Conservation (phyloP, 164 flowering plant genomes). For the Vitis labrusca region DNA sequence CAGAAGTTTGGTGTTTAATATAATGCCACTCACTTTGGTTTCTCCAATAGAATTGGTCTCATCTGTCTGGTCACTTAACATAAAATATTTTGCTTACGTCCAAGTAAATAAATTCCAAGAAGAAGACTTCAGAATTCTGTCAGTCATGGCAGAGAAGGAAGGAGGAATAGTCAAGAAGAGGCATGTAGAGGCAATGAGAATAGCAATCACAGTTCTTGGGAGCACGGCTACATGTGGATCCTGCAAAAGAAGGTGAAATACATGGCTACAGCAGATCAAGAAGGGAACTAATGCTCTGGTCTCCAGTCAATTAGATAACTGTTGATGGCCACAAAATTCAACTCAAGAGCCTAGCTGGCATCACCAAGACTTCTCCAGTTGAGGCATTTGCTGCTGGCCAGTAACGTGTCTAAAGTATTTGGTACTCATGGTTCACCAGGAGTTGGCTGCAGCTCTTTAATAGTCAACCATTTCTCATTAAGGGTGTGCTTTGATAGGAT, state of each 20-base stretch:
- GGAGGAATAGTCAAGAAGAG: slow-evolving; percentile 34
- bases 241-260: slow-evolving; percentile 28
- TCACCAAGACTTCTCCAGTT: slow-evolving; percentile 37
- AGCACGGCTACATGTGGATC: slow-evolving; percentile 41
- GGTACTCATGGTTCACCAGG: too few species aligned
- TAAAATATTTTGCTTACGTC: not conserved
- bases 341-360: slow-evolving; percentile 39
- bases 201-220: slow-evolving; percentile 25
- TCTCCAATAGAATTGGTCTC: slow-evolving; percentile 12
- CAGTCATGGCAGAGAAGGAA: slow-evolving; percentile 22
- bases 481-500: too few species aligned
- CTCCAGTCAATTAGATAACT: slow-evolving; percentile 28
- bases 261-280: slow-evolving; percentile 19
- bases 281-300: slow-evolving; percentile 47
- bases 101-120: too few species aligned
- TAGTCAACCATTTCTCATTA: too few species aligned
- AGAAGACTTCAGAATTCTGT: too few species aligned
- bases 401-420: not conserved
- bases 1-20: slow-evolving; percentile 5
- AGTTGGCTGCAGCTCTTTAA: too few species aligned
- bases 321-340: slow-evolving; percentile 33
- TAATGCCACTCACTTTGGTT: slow-evolving; percentile 12
- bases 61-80: not conserved
- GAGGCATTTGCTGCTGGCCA: slow-evolving; percentile 36
- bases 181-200: slow-evolving; percentile 32